Percentiles rank a stretch among this genome's conserved stretches.
Evolutionary conservation across 2,329 filamentous ascomycete species (phyloP).

Genomic region (Sclerotinia minor): DNA sequence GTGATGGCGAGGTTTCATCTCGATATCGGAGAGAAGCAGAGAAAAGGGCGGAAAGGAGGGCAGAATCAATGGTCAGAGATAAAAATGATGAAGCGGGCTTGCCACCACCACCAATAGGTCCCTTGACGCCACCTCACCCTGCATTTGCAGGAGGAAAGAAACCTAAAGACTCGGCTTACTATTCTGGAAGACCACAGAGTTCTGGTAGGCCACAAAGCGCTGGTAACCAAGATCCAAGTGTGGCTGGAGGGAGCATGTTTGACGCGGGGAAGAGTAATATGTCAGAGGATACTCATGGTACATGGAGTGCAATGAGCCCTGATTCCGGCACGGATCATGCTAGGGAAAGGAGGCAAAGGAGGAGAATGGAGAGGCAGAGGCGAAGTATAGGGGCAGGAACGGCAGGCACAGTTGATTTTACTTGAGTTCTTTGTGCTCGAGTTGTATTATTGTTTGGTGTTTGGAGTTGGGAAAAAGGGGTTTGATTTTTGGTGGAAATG

Average conservation of each 20-base stretch:
- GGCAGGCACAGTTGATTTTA: slow-evolving; percentile 19
- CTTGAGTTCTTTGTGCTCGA: slow-evolving; percentile 4
- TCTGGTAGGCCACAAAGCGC: slow-evolving; percentile 34
- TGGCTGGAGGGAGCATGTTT: slow-evolving; percentile 21
- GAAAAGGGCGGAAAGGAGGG: slow-evolving; percentile 31
- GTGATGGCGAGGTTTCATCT: slow-evolving; percentile 55
- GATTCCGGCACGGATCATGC: slow-evolving; percentile 38
- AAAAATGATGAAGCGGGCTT: slow-evolving; percentile 37
- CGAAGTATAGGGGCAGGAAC: slow-evolving; percentile 14
- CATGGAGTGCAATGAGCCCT: slow-evolving; percentile 42
- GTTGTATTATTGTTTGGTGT: slow-evolving; percentile 15
- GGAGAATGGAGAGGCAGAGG: slow-evolving; percentile 56
- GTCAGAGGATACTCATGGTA: slow-evolving; percentile 39
- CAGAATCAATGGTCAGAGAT: slow-evolving; percentile 42
- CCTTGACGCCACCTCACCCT: slow-evolving; percentile 57
- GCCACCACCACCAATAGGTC: slow-evolving; percentile 41
- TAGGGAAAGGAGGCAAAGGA: slow-evolving; percentile 56
- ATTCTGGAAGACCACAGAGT: slow-evolving; percentile 50
- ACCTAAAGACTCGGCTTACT: slow-evolving; percentile 62
- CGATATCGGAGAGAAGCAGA: slow-evolving; percentile 57
- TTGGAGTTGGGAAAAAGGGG: slow-evolving; percentile 5
- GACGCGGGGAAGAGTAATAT: slow-evolving; percentile 32
- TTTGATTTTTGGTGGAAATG: neutral
- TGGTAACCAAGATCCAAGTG: slow-evolving; percentile 33
- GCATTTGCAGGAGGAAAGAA: slow-evolving; percentile 54